Evolutionary conservation across 2,329 filamentous ascomycete species (phyloP), one percentile per base, ranked within the genome.

Genomic region (Diaporthe ilicicola): DNA sequence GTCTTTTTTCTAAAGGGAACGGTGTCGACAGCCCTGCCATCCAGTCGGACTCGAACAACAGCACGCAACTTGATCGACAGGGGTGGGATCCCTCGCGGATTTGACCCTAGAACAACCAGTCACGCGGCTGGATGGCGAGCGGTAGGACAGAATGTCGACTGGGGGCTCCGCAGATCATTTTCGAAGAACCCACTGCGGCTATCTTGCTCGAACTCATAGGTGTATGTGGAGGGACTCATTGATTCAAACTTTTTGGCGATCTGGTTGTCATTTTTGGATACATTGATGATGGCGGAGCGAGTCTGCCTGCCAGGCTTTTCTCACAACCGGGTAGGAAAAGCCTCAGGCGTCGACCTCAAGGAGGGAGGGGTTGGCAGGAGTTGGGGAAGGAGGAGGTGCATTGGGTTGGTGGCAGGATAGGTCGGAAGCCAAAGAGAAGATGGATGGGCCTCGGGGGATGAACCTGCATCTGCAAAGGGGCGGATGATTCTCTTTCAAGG

Each of bases 1-100:
- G 68, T 67, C 67, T 69, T 66, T 59, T 66, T 70, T 70, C 42
- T 64, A 64, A 64, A 64, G 61, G 69, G 62, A 72, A 70, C 56
- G 46, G 67, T 42, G 51, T 44, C 59, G 42, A 53, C 61, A 39
- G 56, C 29, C 22, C 37, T 27, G 50, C 24, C 50, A 24, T 39
- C 50, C 48, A 44, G 64, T 44, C 64, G 27, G 6, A 44, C 64
- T 5, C 24, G 17, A 42, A 34, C 32, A 27, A 53, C 8, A 42
- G 27, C n/a, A 29, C 56, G 15, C 34, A 32, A 22, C 51, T 24
- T 24, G 12, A 17, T 34, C n/a, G 17, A 6, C 10, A 29, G 46
- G 22, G 62, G 13, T 9, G 22, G 5, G 7, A 8, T 15, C 44
- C 29, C 9, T 3, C 15, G 29, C 5, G 46, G 24, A 19, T 19